Evolutionary conservation across 441 rosid genomes (phyloP), one percentile per base, ranked within the genome.

Genomic region (Raphanus hybrid): DNA sequence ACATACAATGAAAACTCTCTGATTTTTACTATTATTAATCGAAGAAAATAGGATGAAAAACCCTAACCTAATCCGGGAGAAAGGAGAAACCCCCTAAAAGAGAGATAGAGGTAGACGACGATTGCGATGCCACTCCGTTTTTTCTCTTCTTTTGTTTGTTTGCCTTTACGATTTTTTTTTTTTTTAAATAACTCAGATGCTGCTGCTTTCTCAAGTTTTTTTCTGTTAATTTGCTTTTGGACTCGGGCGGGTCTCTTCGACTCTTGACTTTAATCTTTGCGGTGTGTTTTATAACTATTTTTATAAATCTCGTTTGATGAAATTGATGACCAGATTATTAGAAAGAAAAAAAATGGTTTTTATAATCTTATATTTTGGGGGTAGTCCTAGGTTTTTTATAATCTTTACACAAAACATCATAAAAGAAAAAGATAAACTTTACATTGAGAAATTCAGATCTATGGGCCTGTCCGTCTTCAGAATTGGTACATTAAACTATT

Each of bases 31-130:
- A 2, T 23, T 23, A 23, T 34, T 34, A 6, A 34, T 34, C 37
- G 37, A 34, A 34, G 1, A 6, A 34, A 7, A 35, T 23, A 35
- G 7, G 7, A 60, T 74, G 81, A 86, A 29, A 86, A 78, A 69
- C 80, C 80, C 82, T 76, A 84, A 84, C 75, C 50, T 84, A 74
- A 58, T 64, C 57, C 71, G 26, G 45, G 34, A 20, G 65, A 62
- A 15, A 9, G 14, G 29, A 70, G 67, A 12, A 58, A 75, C 14
- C 18, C 60, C 80, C 74, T 71, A 5, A 75, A 57, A 65, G 55
- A 14, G 16, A 43, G 27, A 58, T 41, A 70, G 75, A 43, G 65
- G 20, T 60, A 73, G 78, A 73, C 60, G 78, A 78, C 58, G 43
- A 39, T 50, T 55, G 15, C 73, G 20, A 61, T 27, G 11, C 11